Percentiles rank a stretch among this genome's conserved stretches.
Conservation (phyloP, 139 green algal genomes). For the Coccomyxa sp. region DNA sequence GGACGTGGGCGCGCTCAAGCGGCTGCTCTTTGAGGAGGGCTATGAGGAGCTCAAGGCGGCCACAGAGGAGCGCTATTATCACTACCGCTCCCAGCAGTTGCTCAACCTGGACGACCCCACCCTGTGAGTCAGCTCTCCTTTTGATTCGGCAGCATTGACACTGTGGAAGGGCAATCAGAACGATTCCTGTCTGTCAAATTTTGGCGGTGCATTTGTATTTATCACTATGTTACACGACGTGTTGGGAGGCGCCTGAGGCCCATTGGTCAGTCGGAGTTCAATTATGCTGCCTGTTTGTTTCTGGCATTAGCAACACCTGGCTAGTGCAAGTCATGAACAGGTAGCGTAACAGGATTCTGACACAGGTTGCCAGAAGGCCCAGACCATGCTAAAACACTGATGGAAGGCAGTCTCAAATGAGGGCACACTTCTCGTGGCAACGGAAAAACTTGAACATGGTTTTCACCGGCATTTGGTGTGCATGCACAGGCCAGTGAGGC, state of each 20-base stretch:
- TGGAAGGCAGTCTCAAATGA: too few species aligned
- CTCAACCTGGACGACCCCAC: slow-evolving; percentile 25
- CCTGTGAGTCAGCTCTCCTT: not conserved
- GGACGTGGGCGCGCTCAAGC: slow-evolving; percentile 37
- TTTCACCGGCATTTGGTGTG: not conserved
- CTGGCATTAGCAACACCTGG: too few species aligned
- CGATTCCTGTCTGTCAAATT: not conserved
- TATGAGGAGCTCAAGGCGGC: slow-evolving; percentile 30
- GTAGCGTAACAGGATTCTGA: too few species aligned
- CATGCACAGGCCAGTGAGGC: slow-evolving; percentile 9
- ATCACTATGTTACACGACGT: not conserved
- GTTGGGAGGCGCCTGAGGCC: not conserved
- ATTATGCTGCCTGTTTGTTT: not conserved
- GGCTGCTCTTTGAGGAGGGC: slow-evolving; percentile 37
- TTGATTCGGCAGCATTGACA: not conserved
- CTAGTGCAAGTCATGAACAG: too few species aligned
- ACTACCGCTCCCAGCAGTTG: slow-evolving; percentile 21
- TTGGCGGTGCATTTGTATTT: not conserved
- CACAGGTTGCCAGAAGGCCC: too few species aligned
- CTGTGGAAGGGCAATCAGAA: not conserved
- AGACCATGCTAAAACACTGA: too few species aligned
- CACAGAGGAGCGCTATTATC: slow-evolving; percentile 39
- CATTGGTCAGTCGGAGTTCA: not conserved
- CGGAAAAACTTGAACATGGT: too few species aligned
- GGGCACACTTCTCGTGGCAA: too few species aligned